Evolutionary conservation across 2,329 filamentous ascomycete genomes (phyloP).

Genomic region (Verruconis gallopava): DNA sequence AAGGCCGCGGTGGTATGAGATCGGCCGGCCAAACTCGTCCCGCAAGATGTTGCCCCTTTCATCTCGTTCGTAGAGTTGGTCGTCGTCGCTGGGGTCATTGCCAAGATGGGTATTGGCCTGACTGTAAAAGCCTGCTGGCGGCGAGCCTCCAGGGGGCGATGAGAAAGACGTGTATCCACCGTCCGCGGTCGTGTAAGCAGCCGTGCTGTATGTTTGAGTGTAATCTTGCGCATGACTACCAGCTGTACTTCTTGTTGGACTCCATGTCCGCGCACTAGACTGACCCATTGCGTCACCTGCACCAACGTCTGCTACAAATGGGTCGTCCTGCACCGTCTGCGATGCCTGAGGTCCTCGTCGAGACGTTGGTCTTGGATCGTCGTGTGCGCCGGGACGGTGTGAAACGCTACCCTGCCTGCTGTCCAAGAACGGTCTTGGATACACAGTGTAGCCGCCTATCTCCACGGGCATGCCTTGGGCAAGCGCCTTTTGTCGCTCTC

Average conservation of each 20-base stretch:
- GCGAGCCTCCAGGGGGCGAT: no score
- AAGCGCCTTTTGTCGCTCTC: slow-evolving; percentile 73
- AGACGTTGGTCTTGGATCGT: slow-evolving; percentile 12
- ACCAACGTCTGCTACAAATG: no score
- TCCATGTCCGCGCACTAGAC: no score
- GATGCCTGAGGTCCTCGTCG: no score
- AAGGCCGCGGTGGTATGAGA: slow-evolving; percentile 38
- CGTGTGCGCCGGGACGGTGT: slow-evolving; percentile 25
- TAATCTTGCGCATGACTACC: no score
- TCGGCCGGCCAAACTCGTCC: slow-evolving; percentile 48
- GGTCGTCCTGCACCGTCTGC: neutral
- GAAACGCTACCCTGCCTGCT: slow-evolving; percentile 39
- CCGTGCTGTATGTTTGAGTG: no score
- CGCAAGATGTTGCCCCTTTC: slow-evolving; percentile 46
- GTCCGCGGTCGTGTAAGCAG: no score
- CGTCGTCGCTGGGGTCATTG: slow-evolving; percentile 1
- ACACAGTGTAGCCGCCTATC: slow-evolving; percentile 86
- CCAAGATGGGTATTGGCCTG: slow-evolving; percentile 5
- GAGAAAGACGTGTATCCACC: no score
- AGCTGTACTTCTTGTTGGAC: no score
- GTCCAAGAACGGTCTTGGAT: slow-evolving; percentile 63
- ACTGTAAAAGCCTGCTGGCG: slow-evolving; percentile 1
- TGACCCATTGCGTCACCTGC: no score
- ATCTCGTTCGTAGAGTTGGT: slow-evolving; percentile 57
- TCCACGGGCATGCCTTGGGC: slow-evolving; percentile 78